Evolutionary conservation across 2,329 filamentous ascomycete species (phyloP).

Genomic region (Gliomastix tumulicola): DNA sequence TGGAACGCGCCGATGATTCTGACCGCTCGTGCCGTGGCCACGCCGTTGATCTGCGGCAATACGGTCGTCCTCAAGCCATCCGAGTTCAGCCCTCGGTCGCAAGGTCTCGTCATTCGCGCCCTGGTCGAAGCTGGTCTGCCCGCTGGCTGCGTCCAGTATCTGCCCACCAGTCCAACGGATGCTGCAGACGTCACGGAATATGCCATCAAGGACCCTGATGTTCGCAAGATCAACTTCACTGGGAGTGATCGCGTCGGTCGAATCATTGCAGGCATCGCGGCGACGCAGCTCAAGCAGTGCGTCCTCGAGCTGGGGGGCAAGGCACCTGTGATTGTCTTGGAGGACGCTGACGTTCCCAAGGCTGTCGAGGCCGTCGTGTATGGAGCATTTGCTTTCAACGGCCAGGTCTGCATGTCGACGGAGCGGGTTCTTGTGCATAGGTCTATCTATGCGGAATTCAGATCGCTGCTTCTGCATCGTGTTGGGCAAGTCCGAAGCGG

Average conservation of each 20-base stretch:
- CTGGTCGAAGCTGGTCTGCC: constrained; percentile 60
- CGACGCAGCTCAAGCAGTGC: constrained; percentile 60
- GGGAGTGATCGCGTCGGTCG: constrained; percentile 58
- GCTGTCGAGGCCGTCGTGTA: constrained; percentile 52
- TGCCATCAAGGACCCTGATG: constrained; percentile 51
- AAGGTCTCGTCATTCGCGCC: constrained; percentile 47
- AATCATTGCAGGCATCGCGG: constrained; percentile 55
- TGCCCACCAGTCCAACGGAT: constrained; percentile 50
- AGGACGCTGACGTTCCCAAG: constrained; percentile 58
- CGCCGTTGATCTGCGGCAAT: constrained; percentile 48
- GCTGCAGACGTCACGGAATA: constrained; percentile 53
- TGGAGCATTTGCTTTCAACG: constrained; percentile 43
- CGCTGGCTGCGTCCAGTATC: constrained; percentile 54
- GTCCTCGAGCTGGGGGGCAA: constrained; percentile 67
- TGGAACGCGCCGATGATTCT: constrained; percentile 38
- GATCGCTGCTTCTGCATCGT: not conserved
- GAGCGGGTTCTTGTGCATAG: constrained; percentile 46
- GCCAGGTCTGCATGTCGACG: constrained; percentile 68
- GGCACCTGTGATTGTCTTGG: constrained; percentile 57
- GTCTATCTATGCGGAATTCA: constrained; percentile 9
- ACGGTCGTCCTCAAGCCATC: constrained; percentile 57
- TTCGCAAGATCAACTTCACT: constrained; percentile 67
- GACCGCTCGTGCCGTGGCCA: constrained; percentile 28
- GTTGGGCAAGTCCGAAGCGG: not conserved
- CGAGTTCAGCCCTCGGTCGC: constrained; percentile 49